phyloP scores from a whole-genome alignment of 257 asterid species.

The Sherardia arvensis region DNA sequence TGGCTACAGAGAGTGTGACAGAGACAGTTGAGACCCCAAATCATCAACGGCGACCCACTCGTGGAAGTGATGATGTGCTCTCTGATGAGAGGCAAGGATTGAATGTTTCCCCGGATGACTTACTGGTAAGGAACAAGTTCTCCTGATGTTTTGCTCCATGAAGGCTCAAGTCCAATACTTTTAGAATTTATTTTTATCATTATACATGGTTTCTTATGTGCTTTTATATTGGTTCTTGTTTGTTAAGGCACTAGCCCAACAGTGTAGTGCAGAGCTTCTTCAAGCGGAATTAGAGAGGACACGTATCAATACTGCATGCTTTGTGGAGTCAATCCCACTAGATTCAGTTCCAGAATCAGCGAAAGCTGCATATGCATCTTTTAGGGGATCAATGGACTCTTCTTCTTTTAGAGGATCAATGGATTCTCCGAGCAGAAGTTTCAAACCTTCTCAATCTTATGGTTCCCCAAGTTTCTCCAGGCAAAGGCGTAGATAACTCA shows the following conservation, averaged over 20 bases:
- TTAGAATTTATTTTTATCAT: not conserved
- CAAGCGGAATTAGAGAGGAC: conserved; percentile 92
- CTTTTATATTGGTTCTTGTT: conserved; percentile 7
- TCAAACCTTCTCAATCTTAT: conserved; percentile 39
- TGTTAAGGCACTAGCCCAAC: conserved; percentile 86
- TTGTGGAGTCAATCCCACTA: conserved; percentile 69
- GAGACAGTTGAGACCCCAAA: conserved; percentile 78
- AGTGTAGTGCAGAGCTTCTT: conserved; percentile 75
- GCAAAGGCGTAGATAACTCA: conserved; percentile 64
- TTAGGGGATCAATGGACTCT: conserved; percentile 60
- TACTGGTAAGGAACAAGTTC: conserved; percentile 51
- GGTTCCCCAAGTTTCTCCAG: conserved; percentile 75
- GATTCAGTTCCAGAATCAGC: conserved; percentile 93
- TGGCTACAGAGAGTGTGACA: conserved; percentile 65
- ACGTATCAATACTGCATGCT: conserved; percentile 87
- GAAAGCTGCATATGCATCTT: conserved; percentile 95
- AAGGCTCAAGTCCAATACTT: not conserved
- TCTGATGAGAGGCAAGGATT: conserved; percentile 75
- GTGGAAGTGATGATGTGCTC: conserved; percentile 79
- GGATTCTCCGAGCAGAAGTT: conserved; percentile 66
- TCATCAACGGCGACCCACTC: conserved; percentile 85
- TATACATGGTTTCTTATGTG: not conserved
- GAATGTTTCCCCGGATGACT: conserved; percentile 87
- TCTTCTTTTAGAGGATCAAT: conserved; percentile 64
- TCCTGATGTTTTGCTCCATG: not conserved